Evolutionary conservation across 2,329 filamentous ascomycete species (phyloP), one percentile per base, ranked within the genome.

Genomic region (Aspergillus arachidicola): DNA sequence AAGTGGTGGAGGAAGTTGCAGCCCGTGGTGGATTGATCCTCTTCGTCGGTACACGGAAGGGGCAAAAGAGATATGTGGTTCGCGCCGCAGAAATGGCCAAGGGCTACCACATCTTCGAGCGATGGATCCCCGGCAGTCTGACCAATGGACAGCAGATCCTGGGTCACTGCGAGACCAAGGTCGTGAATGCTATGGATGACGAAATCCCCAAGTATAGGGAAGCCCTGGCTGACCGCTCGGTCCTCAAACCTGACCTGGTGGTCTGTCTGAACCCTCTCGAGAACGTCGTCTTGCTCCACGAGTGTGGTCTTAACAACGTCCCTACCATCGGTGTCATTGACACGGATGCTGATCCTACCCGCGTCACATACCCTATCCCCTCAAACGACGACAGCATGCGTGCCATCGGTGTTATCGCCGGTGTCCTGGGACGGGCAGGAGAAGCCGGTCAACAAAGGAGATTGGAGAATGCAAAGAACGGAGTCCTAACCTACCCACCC

Each of bases 321-420:
- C 95, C 95, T 1, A 98, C 95, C 0, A 95, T 99, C 72, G 95
- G 94, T 54, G 85, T 99, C 62, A 91, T 98, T 69, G 95, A 99
- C 78, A 98, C 95, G 1, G 91, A 99, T 78, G 90, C 89, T 2
- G 91, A 98, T 78, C 92, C 95, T 0, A 92, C 92, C 0, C 94
- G 92, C 87, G 93, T 98, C 57, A 98, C 95, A 4, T 99, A 99
- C 76, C 91, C 92, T 16, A 97, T 99, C 70, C 95, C 95, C 2
- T 93, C 93, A 57, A 99, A 99, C 77, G 95, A 99, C 75, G 95
- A 99, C 84, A 96, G 93, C 86, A 79, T 97, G 69, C 90, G 95
- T 64, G 89, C 90, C 68, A 86, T 93, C 57, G 87, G 90, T 70
- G 85, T 97, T 64, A 92, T 99, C 70, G 91, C 89, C 4, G 93